phyloP scores from a whole-genome alignment of 768 basidiomycete species.

The Tylopilus felleus region DNA sequence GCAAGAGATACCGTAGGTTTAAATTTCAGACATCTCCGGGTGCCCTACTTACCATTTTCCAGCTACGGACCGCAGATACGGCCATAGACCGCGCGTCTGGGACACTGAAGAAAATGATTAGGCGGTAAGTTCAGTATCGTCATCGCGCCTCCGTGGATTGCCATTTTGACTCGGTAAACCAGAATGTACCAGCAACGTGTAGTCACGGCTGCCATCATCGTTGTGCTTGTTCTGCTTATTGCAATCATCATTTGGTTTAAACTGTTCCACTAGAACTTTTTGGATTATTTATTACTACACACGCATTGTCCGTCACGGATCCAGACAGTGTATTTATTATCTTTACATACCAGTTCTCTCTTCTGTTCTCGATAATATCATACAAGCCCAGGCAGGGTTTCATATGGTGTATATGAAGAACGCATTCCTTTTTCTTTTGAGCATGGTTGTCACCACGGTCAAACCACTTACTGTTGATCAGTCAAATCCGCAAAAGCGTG shows the following conservation, averaged over 20 bases:
- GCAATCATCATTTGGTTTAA: constrained; percentile 80
- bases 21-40: background rate
- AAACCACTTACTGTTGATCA: constrained; percentile 21
- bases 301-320: constrained; percentile 14
- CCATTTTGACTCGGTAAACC: constrained; percentile 19
- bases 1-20: constrained; percentile 77
- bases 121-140: constrained; percentile 58
- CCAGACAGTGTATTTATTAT: constrained; percentile 28
- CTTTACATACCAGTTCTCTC: constrained; percentile 15
- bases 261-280: constrained; percentile 40
- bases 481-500: constrained; percentile 30
- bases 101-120: constrained; percentile 93
- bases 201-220: constrained; percentile 82
- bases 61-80: constrained; percentile 84
- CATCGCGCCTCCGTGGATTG: constrained; percentile 5
- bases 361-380: background rate
- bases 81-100: constrained; percentile 89
- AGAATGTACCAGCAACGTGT: constrained; percentile 98
- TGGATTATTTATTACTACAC: constrained; percentile 12
- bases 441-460: background rate
- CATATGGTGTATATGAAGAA: constrained; percentile 36
- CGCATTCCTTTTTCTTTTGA: constrained; percentile 23
- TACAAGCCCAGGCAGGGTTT: background rate
- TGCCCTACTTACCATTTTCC: background rate
- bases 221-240: constrained; percentile 81